Evolutionary conservation across 345 rosid species (phyloP).

Genomic region (Excoecaria cochinchinensis): DNA sequence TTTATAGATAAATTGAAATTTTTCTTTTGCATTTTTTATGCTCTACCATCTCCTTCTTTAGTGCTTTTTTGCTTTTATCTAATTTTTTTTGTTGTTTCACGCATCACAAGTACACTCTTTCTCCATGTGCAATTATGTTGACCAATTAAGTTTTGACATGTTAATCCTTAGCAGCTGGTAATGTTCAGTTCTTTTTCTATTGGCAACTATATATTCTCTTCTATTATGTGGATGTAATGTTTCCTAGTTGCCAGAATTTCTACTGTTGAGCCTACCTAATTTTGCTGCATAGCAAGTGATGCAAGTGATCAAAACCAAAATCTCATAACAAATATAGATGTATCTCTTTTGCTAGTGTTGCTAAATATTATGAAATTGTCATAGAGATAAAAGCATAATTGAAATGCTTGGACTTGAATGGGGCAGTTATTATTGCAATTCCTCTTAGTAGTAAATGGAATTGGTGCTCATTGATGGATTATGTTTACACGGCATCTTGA

Average conservation of each 20-base stretch:
- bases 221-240: background rate
- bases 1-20: background rate
- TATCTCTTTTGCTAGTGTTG: background rate
- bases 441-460: background rate
- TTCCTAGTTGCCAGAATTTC: background rate
- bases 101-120: background rate
- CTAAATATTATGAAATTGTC: background rate
- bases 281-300: background rate
- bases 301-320: background rate
- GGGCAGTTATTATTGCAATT: background rate
- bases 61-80: background rate
- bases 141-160: background rate
- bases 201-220: background rate
- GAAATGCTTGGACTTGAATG: constrained; percentile 3
- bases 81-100: background rate
- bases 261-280: background rate
- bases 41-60: too few species aligned
- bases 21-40: background rate
- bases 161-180: background rate
- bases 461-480: background rate
- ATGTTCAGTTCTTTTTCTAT: background rate
- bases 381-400: background rate
- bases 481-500: background rate
- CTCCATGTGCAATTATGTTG: background rate
- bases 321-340: background rate